phyloP scores from a whole-genome alignment of 2,329 filamentous ascomycete species.

The Aphanoascus verrucosus region DNA sequence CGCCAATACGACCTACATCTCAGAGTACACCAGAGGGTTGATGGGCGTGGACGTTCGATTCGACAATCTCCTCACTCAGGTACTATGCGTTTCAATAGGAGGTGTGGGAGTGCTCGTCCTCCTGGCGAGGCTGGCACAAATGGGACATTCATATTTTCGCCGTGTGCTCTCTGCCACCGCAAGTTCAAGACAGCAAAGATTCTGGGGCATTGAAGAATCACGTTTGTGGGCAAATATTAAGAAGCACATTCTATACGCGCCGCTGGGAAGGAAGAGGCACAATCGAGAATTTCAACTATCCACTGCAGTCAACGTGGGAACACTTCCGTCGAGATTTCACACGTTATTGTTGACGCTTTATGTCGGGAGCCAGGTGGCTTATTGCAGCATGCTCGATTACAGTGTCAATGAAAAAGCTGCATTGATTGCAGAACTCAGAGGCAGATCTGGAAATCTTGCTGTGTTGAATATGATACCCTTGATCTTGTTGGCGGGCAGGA shows the following conservation, averaged over 20 bases:
- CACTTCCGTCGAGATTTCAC: slow-evolving; percentile 69
- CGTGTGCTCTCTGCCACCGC: slow-evolving; percentile 33
- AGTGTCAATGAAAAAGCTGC: slow-evolving; percentile 37
- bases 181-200: slow-evolving; percentile 32
- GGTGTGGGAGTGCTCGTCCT: slow-evolving; percentile 30
- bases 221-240: slow-evolving; percentile 35
- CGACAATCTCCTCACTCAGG: slow-evolving; percentile 31
- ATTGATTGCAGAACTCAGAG: slow-evolving; percentile 70
- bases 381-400: slow-evolving; percentile 48
- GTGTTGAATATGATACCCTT: slow-evolving; percentile 87
- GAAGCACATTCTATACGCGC: slow-evolving; percentile 47
- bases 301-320: slow-evolving; percentile 59
- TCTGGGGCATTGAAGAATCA: slow-evolving; percentile 37
- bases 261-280: slow-evolving; percentile 62
- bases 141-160: slow-evolving; percentile 37
- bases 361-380: slow-evolving; percentile 62
- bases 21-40: slow-evolving; percentile 32
- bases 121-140: slow-evolving; percentile 33
- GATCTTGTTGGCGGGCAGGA: slow-evolving; percentile 77
- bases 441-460: slow-evolving; percentile 72
- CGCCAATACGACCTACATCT: slow-evolving; percentile 31
- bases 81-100: slow-evolving; percentile 31
- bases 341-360: slow-evolving; percentile 58
- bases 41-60: slow-evolving; percentile 31
- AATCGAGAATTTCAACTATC: slow-evolving; percentile 63